Percentiles rank a stretch among this genome's conserved stretches.
Conservation (phyloP, 495 filamentous ascomycete species). For the Trichoderma erinaceum region DNA sequence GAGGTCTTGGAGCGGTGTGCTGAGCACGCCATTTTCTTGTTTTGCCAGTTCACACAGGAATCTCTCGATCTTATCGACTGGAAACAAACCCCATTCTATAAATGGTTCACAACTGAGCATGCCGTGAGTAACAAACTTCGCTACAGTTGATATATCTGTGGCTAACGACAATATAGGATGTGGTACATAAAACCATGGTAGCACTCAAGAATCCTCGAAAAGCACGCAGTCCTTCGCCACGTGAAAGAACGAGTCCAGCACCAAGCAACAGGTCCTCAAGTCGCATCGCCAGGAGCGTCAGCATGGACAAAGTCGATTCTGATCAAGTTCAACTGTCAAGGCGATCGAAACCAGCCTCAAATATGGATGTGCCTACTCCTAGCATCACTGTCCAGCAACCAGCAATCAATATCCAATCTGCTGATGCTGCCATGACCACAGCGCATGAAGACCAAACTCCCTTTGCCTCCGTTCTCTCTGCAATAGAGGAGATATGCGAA, state of each 20-base stretch:
- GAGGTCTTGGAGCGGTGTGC: slow-evolving; percentile 32
- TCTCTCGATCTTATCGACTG: slow-evolving; percentile 20
- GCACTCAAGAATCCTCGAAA: slow-evolving; percentile 13
- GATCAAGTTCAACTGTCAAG: neutral
- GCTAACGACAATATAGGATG: neutral
- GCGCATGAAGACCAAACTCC: neutral
- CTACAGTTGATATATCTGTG: neutral
- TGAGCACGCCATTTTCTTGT: slow-evolving; percentile 36
- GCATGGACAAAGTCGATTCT: neutral
- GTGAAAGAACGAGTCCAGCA: neutral
- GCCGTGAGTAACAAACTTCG: slow-evolving; percentile 25
- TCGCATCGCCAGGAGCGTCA: neutral
- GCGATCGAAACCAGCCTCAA: neutral
- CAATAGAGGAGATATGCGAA: neutral
- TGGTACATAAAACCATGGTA: neutral
- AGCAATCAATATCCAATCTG: neutral
- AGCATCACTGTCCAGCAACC: neutral
- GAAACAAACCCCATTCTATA: slow-evolving; percentile 33
- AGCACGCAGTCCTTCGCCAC: neutral
- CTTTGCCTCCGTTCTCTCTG: neutral
- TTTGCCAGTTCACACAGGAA: slow-evolving; percentile 38
- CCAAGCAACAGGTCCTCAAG: neutral
- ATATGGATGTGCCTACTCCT: neutral
- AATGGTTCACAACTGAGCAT: slow-evolving; percentile 28
- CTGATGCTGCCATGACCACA: neutral